phyloP scores from a whole-genome alignment of 257 asterid species.

The Agastache rugosa region DNA sequence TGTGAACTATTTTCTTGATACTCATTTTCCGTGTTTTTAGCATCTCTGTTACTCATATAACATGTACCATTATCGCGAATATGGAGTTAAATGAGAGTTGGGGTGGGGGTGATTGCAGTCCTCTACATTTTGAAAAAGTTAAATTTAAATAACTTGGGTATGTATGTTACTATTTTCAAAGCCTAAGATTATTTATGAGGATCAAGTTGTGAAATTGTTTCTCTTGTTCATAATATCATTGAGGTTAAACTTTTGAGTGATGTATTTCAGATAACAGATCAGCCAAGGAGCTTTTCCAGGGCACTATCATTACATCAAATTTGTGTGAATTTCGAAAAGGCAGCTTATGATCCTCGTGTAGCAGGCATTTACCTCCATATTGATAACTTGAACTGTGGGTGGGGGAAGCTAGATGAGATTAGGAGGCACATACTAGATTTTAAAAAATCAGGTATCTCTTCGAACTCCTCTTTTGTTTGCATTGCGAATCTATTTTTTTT shows the following conservation, averaged over 20 bases:
- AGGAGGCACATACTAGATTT: conserved; percentile 72
- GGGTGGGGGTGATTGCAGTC: background rate
- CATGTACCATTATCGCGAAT: background rate
- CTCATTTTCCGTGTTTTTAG: background rate
- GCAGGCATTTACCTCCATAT: conserved; percentile 74
- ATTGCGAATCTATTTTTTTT: background rate
- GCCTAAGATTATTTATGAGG: too few species aligned
- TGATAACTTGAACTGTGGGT: conserved; percentile 69
- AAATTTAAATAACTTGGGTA: background rate
- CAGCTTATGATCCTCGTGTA: conserved; percentile 84
- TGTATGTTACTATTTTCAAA: too few species aligned
- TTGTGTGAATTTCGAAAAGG: conserved; percentile 69
- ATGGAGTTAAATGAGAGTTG: background rate
- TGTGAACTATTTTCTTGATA: too few species aligned
- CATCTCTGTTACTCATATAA: background rate
- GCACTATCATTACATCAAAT: conserved; percentile 73
- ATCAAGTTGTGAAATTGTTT: conserved; percentile 1
- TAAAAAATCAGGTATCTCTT: conserved; percentile 65
- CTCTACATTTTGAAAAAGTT: background rate
- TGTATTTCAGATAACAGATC: conserved; percentile 73
- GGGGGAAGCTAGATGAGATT: conserved; percentile 88
- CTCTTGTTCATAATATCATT: background rate
- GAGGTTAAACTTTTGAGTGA: conserved; percentile 21
- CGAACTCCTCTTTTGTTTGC: conserved; percentile 7
- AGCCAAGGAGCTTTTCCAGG: conserved; percentile 68